Evolutionary conservation across 768 basidiomycete species (phyloP).

Genomic region (Suillus clintonianus): DNA sequence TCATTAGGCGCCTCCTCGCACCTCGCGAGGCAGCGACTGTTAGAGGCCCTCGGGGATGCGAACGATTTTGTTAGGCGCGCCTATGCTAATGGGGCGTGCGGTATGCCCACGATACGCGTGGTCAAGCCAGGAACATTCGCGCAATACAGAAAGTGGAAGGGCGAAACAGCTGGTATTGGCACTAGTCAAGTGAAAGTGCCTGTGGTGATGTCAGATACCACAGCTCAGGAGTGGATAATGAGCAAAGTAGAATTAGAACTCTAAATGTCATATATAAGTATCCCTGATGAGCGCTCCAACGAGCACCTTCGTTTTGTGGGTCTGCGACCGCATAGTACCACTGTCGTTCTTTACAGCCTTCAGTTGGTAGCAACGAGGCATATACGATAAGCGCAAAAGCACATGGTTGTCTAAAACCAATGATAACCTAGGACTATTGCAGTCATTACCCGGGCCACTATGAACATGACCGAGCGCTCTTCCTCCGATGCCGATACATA

Average conservation of each 20-base stretch:
- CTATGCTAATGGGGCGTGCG: neutral
- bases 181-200: conserved; percentile 18
- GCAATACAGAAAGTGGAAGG: conserved; percentile 15
- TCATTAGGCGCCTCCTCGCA: conserved; percentile 10
- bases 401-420: too few relatives aligned
- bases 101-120: conserved; percentile 14
- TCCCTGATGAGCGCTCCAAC: too few relatives aligned
- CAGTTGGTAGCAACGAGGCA: too few relatives aligned
- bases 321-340: too few relatives aligned
- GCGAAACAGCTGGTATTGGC: conserved; percentile 9
- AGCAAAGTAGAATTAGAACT: conserved; percentile 11
- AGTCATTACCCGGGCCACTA: too few relatives aligned
- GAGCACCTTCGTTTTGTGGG: too few relatives aligned
- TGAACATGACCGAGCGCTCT: too few relatives aligned
- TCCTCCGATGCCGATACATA: too few relatives aligned
- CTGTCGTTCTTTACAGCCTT: too few relatives aligned
- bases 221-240: conserved; percentile 10
- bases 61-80: neutral
- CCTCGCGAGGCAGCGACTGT: conserved; percentile 5
- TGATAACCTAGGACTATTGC: too few relatives aligned
- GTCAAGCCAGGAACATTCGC: conserved; percentile 16
- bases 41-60: conserved; percentile 10
- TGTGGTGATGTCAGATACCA: conserved; percentile 6
- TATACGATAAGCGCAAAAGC: too few relatives aligned
- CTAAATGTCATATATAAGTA: neutral